Evolutionary conservation across 768 basidiomycete genomes (phyloP), one percentile per base, ranked within the genome.

Genomic region (Tulasnella sp.): DNA sequence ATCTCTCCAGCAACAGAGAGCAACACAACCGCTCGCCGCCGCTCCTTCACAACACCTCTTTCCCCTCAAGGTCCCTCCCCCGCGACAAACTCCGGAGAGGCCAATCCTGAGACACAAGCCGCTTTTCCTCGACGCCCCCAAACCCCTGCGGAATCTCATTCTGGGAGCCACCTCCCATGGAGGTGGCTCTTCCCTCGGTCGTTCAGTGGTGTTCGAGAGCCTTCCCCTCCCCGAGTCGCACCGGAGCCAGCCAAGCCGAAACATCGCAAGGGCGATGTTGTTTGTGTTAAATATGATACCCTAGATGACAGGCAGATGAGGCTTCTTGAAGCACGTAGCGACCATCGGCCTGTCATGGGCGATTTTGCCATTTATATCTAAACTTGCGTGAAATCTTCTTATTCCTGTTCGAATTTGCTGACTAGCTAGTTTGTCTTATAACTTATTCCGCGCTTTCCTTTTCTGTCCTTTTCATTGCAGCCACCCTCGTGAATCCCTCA

Each of bases 281-380:
- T 91, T 9, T 94, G 93, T 82, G 84, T 95, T 3, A 85, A 86
- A 62, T 97, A 97, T 83, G 85, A 89, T 81, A 93, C 92, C 19
- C 87, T 96, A 27, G 90, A 93, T 81, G 94, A 97, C 83, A 87
- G 88, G 40, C 90, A 87, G 9, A 95, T 97, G 92, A 88, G 90
- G 56, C 87, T 89, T 79, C 84, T 97, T 77, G 92, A 93, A 84
- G 94, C 93, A 21, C 88, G 92, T 62, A 93, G 92, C 81, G 94
- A 96, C 84, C 94, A 96, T 83, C 86, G 94, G 48, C 94, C 94
- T 0, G 94, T 96, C n/a, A 90, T 94, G 80, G 93, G 93, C 78
- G 89, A 89, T 34, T 95, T 93, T 83, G 90, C 89, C 58, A 87
- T 93, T 75, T 94, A 92, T 85, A 81, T 93, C 42, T 92, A 83